These are phyloP conservation scores for Blastocystis sp. DNA, from an alignment of 352 stramenopile genomes.

Conservation along the genomic window DNA sequence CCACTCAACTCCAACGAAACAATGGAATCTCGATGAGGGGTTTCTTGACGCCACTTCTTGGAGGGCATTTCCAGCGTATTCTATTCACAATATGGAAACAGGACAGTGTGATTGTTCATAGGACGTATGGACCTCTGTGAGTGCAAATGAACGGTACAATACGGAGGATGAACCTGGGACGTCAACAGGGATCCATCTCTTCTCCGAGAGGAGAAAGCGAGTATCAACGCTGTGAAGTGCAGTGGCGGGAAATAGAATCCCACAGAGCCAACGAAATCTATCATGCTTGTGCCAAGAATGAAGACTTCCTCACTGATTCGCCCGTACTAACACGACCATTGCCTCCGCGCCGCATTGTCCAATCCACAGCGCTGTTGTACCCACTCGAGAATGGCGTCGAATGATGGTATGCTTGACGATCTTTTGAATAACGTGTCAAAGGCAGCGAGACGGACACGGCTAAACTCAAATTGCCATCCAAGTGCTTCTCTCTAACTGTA, in stretches of 20 bases:
- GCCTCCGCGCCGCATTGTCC: not conserved
- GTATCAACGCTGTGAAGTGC: not conserved
- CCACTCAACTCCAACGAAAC: no score
- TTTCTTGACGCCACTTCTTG: no score
- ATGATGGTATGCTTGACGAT: conserved; percentile 9
- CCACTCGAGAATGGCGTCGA: conserved; percentile 14
- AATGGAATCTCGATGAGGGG: no score
- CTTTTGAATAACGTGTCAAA: not conserved
- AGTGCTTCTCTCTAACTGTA: not conserved
- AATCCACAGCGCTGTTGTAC: conserved; percentile 16
- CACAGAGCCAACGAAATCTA: not conserved
- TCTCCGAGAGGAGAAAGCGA: not conserved
- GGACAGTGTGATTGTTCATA: no score
- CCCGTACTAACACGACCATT: conserved; percentile 2
- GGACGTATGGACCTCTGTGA: no score
- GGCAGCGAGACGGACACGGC: not conserved
- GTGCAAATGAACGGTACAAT: no score
- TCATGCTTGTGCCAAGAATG: not conserved
- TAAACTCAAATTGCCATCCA: not conserved
- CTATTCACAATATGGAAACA: no score
- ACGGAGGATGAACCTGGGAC: no score
- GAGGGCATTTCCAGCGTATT: no score
- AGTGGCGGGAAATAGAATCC: not conserved
- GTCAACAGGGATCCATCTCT: no score
- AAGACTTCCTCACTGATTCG: not conserved